Percentiles rank a stretch among this genome's conserved stretches.
Evolutionary conservation across 1,284 basidiomycete genomes (phyloP).

Genomic region (Waitea zeae): DNA sequence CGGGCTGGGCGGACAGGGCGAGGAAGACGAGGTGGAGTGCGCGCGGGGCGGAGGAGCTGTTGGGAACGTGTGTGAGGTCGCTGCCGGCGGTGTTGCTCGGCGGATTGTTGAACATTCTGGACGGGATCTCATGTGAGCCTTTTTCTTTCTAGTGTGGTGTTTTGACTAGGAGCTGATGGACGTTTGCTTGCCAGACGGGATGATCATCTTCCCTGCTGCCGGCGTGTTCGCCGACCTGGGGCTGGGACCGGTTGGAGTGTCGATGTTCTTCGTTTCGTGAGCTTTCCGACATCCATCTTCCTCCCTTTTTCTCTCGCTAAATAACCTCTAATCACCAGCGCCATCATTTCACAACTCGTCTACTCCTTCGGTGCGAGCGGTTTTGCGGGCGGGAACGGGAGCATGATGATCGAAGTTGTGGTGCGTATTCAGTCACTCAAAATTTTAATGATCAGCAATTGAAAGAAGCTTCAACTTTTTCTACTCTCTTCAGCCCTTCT

Average conservation of each 20-base stretch:
- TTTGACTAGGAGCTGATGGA: too few relatives aligned
- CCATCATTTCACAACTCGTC: slow-evolving; percentile 69
- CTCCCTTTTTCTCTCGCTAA: not conserved
- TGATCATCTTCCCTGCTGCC: slow-evolving; percentile 83
- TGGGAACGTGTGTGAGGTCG: slow-evolving; percentile 24
- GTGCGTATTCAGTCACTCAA: too few relatives aligned
- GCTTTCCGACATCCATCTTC: slow-evolving; percentile 30
- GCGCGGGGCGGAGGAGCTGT: slow-evolving; percentile 5
- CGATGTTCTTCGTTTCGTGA: slow-evolving; percentile 91
- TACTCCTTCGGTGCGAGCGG: slow-evolving; percentile 81
- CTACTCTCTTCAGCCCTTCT: too few relatives aligned
- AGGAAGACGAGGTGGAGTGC: slow-evolving; percentile 1
- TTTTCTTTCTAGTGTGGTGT: too few relatives aligned
- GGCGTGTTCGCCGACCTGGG: slow-evolving; percentile 74
- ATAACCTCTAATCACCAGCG: slow-evolving; percentile 14
- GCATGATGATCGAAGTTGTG: slow-evolving; percentile 98
- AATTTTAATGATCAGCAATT: too few relatives aligned
- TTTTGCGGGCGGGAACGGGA: slow-evolving; percentile 83
- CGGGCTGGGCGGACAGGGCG: not conserved
- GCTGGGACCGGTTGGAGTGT: slow-evolving; percentile 82
- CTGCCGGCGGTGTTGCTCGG: slow-evolving; percentile 82
- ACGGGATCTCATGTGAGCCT: slow-evolving; percentile 88
- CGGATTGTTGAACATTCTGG: slow-evolving; percentile 78
- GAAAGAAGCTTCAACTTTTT: too few relatives aligned
- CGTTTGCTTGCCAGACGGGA: too few relatives aligned